Conservation (phyloP, 2,329 filamentous ascomycete species). For the Pestalotiopsis fici region DNA sequence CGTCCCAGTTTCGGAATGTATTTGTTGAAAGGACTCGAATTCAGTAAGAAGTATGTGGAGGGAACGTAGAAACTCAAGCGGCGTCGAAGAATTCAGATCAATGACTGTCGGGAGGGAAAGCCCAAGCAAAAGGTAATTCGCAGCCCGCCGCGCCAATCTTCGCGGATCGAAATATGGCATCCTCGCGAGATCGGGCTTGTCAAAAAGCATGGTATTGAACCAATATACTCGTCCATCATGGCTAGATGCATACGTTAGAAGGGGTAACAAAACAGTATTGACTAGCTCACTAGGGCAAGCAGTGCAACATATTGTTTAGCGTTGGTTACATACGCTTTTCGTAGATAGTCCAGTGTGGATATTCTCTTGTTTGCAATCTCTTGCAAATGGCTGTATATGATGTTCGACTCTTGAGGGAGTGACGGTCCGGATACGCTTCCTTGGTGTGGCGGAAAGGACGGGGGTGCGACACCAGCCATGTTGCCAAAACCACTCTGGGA, state of each 20-base stretch:
- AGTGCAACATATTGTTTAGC: neutral
- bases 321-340: slow-evolving; percentile 74
- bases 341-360: slow-evolving; percentile 87
- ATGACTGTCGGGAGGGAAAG: slow-evolving; percentile 87
- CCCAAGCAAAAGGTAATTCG: slow-evolving; percentile 90
- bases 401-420: slow-evolving; percentile 37
- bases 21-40: slow-evolving; percentile 90
- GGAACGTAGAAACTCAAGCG: slow-evolving; percentile 83
- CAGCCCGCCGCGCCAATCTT: slow-evolving; percentile 85
- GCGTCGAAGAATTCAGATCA: slow-evolving; percentile 79
- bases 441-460: slow-evolving; percentile 9
- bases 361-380: slow-evolving; percentile 91
- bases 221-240: slow-evolving; percentile 95
- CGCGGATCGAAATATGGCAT: slow-evolving; percentile 85
- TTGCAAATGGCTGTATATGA: slow-evolving; percentile 68
- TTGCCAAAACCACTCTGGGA: slow-evolving; percentile 31
- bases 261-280: neutral
- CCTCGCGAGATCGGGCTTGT: slow-evolving; percentile 74
- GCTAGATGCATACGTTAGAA: slow-evolving; percentile 43
- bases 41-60: slow-evolving; percentile 84
- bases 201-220: slow-evolving; percentile 97
- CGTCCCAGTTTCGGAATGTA: slow-evolving; percentile 77
- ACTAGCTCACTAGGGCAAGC: neutral
- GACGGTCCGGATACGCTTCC: neutral
- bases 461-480: slow-evolving; percentile 21